A percentile compares a stretch with the other conserved stretches of the same genome.
Conservation (phyloP, 2,329 filamentous ascomycete species). For the Pseudopithomyces maydicus region DNA sequence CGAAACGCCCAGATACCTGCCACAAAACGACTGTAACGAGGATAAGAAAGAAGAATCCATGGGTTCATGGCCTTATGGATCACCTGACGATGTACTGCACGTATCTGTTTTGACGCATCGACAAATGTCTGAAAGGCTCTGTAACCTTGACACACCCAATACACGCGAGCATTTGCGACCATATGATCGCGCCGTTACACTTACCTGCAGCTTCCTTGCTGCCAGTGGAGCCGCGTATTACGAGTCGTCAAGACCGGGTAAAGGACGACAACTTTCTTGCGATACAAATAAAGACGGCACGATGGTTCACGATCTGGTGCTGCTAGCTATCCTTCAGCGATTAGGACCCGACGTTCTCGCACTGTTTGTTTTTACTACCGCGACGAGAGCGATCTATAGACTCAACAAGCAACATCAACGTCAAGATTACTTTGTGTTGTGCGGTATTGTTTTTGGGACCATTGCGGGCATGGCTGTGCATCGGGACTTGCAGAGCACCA, state of each 20-base stretch:
- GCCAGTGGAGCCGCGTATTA: not conserved
- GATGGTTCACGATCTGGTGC: not conserved
- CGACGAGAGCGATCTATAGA: not conserved
- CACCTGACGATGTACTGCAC: too few relatives aligned
- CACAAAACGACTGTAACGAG: too few relatives aligned
- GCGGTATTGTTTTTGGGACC: not conserved
- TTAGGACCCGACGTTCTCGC: not conserved
- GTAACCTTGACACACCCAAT: too few relatives aligned
- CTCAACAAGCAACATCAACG: not conserved
- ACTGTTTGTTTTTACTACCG: not conserved
- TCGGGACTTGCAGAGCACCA: not conserved
- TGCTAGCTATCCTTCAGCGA: not conserved
- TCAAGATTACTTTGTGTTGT: conserved; percentile 2
- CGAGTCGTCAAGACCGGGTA: not conserved
- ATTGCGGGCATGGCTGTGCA: not conserved
- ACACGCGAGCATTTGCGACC: not conserved
- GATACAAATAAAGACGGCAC: not conserved
- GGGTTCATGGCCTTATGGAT: too few relatives aligned
- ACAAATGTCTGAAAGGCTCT: too few relatives aligned
- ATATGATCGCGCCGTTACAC: not conserved
- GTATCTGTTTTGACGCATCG: too few relatives aligned
- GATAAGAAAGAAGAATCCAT: too few relatives aligned
- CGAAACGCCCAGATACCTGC: too few relatives aligned
- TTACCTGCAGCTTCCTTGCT: not conserved
- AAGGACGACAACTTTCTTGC: too few relatives aligned